Evolutionary conservation across 306 rosid genomes (phyloP), one percentile per base, ranked within the genome.

Genomic region (Castanea sativa): DNA sequence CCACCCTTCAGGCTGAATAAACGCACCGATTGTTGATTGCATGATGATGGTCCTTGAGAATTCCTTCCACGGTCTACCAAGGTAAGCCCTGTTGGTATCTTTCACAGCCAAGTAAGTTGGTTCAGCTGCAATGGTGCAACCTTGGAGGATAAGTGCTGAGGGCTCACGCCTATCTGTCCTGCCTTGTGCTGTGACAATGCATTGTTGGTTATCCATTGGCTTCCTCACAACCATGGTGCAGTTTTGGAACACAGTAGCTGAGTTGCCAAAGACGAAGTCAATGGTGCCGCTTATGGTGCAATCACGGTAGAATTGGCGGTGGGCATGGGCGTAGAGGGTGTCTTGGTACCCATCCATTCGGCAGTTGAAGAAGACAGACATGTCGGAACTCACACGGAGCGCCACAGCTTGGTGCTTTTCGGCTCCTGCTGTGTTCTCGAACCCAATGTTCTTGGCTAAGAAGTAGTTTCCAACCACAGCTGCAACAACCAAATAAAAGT

Each of bases 61-160:
- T 3, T 32, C 1, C 74, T 71, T 88, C 94, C 94, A 89, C 7
- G 98, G 98, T 45, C 98, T 76, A 0, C 93, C 98, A 5, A 94
- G 79, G 59, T 71, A 92, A 0, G 90, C 73, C 52, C 81, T 79
- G 78, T 85, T 74, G 20, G 1, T 52, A 0, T 23, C 27, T 1
- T 75, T 71, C 5, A 81, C 23, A 0, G 72, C 41, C 0, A 75
- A 2, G 73, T 69, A 90, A 0, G 4, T 81, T 0, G 86, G 79
- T 6, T 81, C 93, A 2, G 88, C 88, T 0, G 85, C n/a, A 74
- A 91, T 87, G 29, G 64, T 70, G 71, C 98, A 91, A 59, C 59
- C 82, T 12, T 89, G 93, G 85, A 94, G 83, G 43, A 91, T 72
- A 2, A 88, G 57, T 0, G 59, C 97, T 0, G 83, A 55, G 0